Base-by-base conservation (phyloP, 352 stramenopile species). In the Nothophytophthora sp. region DNA sequence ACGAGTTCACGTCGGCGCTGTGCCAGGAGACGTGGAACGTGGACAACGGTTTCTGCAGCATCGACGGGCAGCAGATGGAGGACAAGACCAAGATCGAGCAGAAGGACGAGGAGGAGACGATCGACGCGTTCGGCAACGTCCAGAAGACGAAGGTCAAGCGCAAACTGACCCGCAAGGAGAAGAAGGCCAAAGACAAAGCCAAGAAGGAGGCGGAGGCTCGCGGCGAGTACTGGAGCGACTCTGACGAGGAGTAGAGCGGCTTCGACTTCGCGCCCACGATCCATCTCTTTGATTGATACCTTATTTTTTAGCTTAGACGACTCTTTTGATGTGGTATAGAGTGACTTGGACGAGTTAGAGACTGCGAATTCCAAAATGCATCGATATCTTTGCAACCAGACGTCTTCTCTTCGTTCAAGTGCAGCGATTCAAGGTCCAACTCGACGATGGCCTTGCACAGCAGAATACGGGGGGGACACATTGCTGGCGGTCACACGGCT, bases 11-110 rank as follows among this genome's bases (percentile, higher is more conserved):
- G 49, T 90, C 80, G 54, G 90, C 87, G 2, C 74, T 99, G 37
- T 97, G 82, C 58, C 95, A 90, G 50, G 95, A 99, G 73, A 95
- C 90, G 60, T 99, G 96, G 96, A 82, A 97, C 64, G 85, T 99
- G 2, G 89, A 91, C 0, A 72, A 76, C 30, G 96, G 96, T 58
- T 72, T 80, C 39, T 73, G 98, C 9, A 24, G 46, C 15, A 90
- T 98, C 34, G 68, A 96, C 11, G 96, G 95, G 67, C 76, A 92
- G 63, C 63, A 81, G 45, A 48, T 59, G 27, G 85, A 92, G 60
- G 85, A 95, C 77, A 93, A 92, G 79, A 95, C 85, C 23, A 95
- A 95, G 67, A 95, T 95, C 34, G 85, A 95, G 76, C 85, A 95
- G 75, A 95, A 92, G 73, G 76, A 91, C 44, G 81, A 90, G 60